Evolutionary conservation across 2,329 filamentous ascomycete genomes (phyloP), one percentile per base, ranked within the genome.

Genomic region (Lecanicillium sp.): DNA sequence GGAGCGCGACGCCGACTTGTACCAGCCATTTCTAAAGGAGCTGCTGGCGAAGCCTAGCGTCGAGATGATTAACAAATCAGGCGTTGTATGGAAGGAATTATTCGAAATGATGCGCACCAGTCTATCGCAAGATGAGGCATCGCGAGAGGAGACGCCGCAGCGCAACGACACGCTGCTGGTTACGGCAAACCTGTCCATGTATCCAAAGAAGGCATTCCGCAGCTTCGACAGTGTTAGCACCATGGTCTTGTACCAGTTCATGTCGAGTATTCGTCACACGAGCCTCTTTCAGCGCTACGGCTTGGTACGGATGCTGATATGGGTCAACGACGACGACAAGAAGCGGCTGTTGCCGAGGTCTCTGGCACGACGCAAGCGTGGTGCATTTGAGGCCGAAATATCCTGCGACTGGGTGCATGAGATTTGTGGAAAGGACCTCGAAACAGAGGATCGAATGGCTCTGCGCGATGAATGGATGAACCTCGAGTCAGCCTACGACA

Each of bases 141-240:
- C 64, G 9, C 47, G 55, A 0, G 56, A 62, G 11, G 62, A 61
- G 1, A 47, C 64, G 4, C 65, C 72, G 5, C 45, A 66, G 30
- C 68, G 71, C 35, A 94, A 94, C 55, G 73, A 86, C 39, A 81
- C 79, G 0, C 65, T 96, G 0, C 75, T 97, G 1, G 71, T 90
- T 14, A 71, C 81, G 17, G 78, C 78, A 14, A 87, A 89, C 49
- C 60, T 89, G 5, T 65, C 71, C 5, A 72, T 69, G 44, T 67
- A 64, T 33, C 71, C 72, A 0, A 70, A 69, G 36, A 71, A 64
- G 37, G 50, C 53, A 5, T 80, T 69, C 47, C 62, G 62, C 19
- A 56, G 55, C 18, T 77, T 80, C 52, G 59, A 74, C 22, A 79
- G 77, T 48, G 56, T 84, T 43, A 69, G 70, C 36, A 59, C 64